Evolutionary conservation across 352 stramenopile genomes (phyloP).

Genomic region (Aphanomyces astaci): DNA sequence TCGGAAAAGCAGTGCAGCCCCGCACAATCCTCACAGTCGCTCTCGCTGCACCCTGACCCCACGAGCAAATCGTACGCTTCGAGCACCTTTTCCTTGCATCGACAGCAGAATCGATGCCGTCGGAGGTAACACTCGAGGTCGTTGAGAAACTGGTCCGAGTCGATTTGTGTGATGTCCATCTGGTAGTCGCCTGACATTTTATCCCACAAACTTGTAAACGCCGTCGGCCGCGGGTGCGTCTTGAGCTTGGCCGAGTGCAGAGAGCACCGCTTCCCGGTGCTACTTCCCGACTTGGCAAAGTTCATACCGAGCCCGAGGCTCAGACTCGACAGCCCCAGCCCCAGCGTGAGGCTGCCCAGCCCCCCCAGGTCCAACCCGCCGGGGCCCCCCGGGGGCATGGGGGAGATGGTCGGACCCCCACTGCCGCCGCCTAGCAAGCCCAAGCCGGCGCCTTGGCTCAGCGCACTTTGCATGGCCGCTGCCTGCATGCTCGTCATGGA

Average conservation of each 20-base stretch:
- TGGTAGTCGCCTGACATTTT: constrained; percentile 73
- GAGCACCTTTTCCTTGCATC: constrained; percentile 83
- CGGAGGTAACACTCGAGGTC: constrained; percentile 78
- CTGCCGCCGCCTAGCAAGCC: not conserved
- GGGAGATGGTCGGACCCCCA: not conserved
- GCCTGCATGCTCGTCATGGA: not conserved
- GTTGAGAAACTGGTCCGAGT: constrained; percentile 81
- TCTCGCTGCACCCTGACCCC: constrained; percentile 73
- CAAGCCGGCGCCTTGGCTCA: not conserved
- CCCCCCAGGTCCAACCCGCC: constrained; percentile 7
- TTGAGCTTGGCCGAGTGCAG: constrained; percentile 71
- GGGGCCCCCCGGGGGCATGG: not conserved
- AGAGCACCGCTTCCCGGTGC: constrained; percentile 40
- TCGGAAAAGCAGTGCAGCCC: constrained; percentile 50
- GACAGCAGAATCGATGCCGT: constrained; percentile 80
- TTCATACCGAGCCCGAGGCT: constrained; percentile 20
- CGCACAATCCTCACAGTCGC: constrained; percentile 79
- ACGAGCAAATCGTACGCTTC: constrained; percentile 83
- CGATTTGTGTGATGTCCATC: constrained; percentile 72
- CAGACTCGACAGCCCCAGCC: constrained; percentile 14
- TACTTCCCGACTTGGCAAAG: constrained; percentile 14
- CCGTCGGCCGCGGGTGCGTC: constrained; percentile 53
- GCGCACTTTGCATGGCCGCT: constrained; percentile 1
- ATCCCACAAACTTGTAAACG: constrained; percentile 71
- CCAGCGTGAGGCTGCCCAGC: constrained; percentile 16